Evolutionary conservation across 768 basidiomycete genomes (phyloP), one percentile per base, ranked within the genome.

Genomic region (Hericium erinaceus): DNA sequence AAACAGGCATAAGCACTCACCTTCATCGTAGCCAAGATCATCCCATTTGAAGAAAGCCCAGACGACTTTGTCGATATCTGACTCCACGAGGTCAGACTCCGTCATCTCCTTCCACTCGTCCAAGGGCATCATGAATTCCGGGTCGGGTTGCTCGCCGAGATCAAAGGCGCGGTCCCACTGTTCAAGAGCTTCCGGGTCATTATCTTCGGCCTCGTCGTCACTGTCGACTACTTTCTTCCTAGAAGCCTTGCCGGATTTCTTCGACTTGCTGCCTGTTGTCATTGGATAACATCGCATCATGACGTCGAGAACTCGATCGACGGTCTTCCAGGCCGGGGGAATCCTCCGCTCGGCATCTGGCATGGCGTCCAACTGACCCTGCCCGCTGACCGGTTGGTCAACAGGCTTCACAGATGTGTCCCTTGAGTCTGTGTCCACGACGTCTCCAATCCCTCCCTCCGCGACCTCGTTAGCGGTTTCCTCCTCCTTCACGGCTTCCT

Each of bases 1-100:
- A 67, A 52, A 37, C 46, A n/a, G 22, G 12, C 39, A 9, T 4
- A n/a, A 67, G 11, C 12, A 48, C 80, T 55, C 57, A 91, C 95
- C 85, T 76, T 93, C 88, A 20, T 95, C 89, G 60, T 98, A 97
- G n/a, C 88, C 84, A 26, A 98, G 75, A 60, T 93, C 93, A 48
- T 83, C 77, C 95, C 95, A 98, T 69, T 98, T 99, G 63, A 92
- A 76, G 68, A 94, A 94, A 12, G 80, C 82, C 86, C 89, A 93
- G 18, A 83, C 76, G 38, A 95, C 82, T 52, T 79, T 70, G 40
- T 80, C 73, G 28, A 84, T 78, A 63, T 87, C 77, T 4, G 80
- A 71, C 33, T 70, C 65, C 10, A 67, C 66, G 6, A 92, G 70
- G 3, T 66, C 65, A n/a, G 68, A 55, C 39, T 74, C 69, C 55